Evolutionary conservation across 495 filamentous ascomycete species (phyloP).

Genomic region (Saxispiralis lemnorum): DNA sequence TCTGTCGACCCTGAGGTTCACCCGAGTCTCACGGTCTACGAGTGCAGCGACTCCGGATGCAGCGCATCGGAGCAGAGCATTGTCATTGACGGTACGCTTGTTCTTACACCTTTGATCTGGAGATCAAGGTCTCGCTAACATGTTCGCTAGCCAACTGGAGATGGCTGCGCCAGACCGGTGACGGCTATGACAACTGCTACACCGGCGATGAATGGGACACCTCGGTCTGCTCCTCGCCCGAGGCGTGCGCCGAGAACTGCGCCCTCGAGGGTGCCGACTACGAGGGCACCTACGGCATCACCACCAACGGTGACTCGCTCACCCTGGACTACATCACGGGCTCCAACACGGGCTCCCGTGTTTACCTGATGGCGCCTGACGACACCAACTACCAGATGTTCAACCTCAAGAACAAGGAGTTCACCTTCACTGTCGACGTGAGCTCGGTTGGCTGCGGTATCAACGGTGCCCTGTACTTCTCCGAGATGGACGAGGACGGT

Average conservation of each 20-base stretch:
- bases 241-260: slow-evolving; percentile 24
- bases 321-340: slow-evolving; percentile 20
- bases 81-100: slow-evolving; percentile 27
- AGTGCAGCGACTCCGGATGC: slow-evolving; percentile 32
- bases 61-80: slow-evolving; percentile 28
- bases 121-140: no score
- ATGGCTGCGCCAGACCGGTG: slow-evolving; percentile 24
- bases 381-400: slow-evolving; percentile 42
- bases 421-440: slow-evolving; percentile 47
- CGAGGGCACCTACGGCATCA: slow-evolving; percentile 22
- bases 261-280: slow-evolving; percentile 28
- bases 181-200: slow-evolving; percentile 20
- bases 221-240: slow-evolving; percentile 21
- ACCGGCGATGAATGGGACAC: slow-evolving; percentile 20
- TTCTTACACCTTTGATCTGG: no score
- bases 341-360: slow-evolving; percentile 30
- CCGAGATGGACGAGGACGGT: slow-evolving; percentile 42
- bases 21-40: slow-evolving; percentile 31
- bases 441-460: slow-evolving; percentile 44
- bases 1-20: slow-evolving; percentile 31
- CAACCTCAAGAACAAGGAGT: slow-evolving; percentile 35
- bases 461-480: slow-evolving; percentile 52
- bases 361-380: slow-evolving; percentile 40
- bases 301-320: slow-evolving; percentile 13
- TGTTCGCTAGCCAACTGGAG: slow-evolving; percentile 19